A percentile compares a stretch with the other conserved stretches of the same genome.
Conservation (phyloP, 257 asterid species). For the Solanum sejunctum region DNA sequence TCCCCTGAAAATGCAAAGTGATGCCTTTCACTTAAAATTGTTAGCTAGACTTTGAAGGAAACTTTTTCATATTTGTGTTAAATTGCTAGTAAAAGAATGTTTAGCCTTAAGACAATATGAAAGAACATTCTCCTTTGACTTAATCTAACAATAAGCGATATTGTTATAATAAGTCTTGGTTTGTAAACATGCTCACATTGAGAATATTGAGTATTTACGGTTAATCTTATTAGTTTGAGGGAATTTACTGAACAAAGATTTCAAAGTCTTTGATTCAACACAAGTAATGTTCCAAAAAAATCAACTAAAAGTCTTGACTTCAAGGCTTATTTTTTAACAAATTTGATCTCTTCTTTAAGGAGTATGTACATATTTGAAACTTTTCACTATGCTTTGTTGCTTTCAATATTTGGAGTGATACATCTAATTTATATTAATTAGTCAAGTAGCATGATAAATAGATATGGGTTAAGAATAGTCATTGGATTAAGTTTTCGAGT, state of each 20-base stretch:
- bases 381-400: background rate
- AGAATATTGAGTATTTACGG: background rate
- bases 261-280: background rate
- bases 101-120: background rate
- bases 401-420: too few species aligned
- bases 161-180: too few species aligned
- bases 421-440: too few species aligned
- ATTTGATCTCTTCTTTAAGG: background rate
- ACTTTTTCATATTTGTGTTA: background rate
- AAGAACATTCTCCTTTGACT: background rate
- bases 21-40: background rate
- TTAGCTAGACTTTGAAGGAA: background rate
- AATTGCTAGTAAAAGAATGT: too few species aligned
- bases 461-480: background rate
- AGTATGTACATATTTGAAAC: background rate
- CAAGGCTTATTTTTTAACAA: background rate
- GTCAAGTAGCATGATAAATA: too few species aligned
- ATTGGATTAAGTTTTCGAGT: too few species aligned
- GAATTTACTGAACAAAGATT: background rate
- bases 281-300: background rate
- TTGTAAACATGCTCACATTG: background rate
- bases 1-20: background rate
- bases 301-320: background rate
- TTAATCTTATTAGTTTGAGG: background rate
- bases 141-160: too few species aligned